Base-by-base conservation (phyloP, 164 flowering plant genomes). In the Liriodendron chinense region DNA sequence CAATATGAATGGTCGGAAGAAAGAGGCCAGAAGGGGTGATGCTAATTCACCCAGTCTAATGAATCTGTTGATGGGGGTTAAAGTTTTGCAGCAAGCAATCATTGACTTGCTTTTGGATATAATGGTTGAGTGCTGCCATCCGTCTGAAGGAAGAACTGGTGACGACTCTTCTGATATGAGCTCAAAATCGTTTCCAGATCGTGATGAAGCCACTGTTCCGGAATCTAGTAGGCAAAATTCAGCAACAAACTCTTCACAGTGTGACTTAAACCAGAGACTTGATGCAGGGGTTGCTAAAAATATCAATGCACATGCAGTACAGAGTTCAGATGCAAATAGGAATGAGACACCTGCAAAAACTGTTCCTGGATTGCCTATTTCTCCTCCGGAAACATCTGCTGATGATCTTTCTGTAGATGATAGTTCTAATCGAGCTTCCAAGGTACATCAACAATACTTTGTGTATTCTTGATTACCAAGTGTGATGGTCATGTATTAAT, bases 81-180 rank as follows among this genome's bases (percentile, higher is more conserved):
- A 96, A 88, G 98, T 91, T 53, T 83, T 96, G 84, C 99, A 94
- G 83, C 99, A 92, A 82, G 98, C 98, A 76, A 96, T 96, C 66
- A 83, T 94, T 83, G 99, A 96, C 86, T 81, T 96, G 77, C 93
- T 96, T 57, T 74, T 96, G 72, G 99, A 96, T 84, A 94, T 96
- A 79, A 96, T 96, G 99, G 98, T 96, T 67, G 98, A 96, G 74
- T 94, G 98, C 79, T 96, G 99, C 87, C 97, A 92, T 79, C 99
- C 99, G 70, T 91, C 97, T 16, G 97, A 91, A 83, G 96, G 83
- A 79, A 87, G 82, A 75, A 83, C 82, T 61, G 81, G 78, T 65
- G 88, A 82, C 72, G 93, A 87, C 69, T 84, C 83, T 77, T 85
- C 88, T 72, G 89, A 86, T 80, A 66, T 65, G 63, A 85, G 80